Conservation (phyloP, 2,329 filamentous ascomycete species). For the Botrytis elliptica region DNA sequence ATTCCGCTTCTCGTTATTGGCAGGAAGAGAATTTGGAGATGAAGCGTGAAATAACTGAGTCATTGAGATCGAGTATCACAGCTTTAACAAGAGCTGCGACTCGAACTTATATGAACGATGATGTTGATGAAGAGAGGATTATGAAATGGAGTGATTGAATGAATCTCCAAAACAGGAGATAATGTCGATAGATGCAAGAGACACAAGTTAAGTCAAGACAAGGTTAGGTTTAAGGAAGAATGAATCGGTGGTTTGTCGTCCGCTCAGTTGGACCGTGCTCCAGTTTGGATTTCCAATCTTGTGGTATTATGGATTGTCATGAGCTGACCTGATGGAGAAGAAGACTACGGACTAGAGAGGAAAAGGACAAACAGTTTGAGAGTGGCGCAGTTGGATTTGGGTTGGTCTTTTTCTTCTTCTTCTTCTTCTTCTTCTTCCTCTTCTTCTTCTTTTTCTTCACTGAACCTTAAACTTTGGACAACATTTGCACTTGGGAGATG, state of each 20-base stretch:
- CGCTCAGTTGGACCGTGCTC: not conserved
- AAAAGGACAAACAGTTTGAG: not conserved
- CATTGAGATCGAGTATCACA: constrained; percentile 32
- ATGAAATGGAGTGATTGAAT: not conserved
- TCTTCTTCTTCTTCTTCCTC: no score
- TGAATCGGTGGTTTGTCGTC: constrained; percentile 11
- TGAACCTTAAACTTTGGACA: not conserved
- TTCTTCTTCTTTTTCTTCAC: no score
- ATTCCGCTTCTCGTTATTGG: constrained; percentile 39
- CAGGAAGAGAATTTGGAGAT: constrained; percentile 30
- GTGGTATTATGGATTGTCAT: not conserved
- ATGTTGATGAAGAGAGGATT: not conserved
- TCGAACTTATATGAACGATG: constrained; percentile 21
- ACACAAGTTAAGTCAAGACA: not conserved
- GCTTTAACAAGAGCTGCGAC: constrained; percentile 36
- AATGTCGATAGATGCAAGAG: not conserved
- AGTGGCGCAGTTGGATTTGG: not conserved
- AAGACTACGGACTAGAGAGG: not conserved
- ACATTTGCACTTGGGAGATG: not conserved
- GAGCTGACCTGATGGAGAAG: not conserved
- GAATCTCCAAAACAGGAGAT: constrained; percentile 1
- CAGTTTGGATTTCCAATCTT: not conserved
- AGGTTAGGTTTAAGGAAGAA: constrained; percentile 6
- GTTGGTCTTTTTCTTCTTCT: no score
- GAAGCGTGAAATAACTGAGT: constrained; percentile 36